Evolutionary conservation across 805 yeast species (phyloP).

Genomic region (Candida vartiovaarae): DNA sequence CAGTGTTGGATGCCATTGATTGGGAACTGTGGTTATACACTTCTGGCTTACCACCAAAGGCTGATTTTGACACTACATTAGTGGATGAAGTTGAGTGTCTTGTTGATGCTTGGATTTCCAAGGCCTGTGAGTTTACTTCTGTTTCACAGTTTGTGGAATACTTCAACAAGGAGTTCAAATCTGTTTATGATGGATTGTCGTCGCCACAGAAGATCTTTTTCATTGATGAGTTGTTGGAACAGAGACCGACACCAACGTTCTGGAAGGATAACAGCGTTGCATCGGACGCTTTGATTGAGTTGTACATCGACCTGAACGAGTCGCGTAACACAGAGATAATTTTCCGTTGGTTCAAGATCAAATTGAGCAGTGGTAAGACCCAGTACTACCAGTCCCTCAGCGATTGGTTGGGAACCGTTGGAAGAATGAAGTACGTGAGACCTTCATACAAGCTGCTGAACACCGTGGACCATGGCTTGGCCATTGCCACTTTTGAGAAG

Average conservation of each 20-base stretch:
- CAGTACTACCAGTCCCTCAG: slow-evolving; percentile 50
- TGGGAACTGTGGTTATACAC: slow-evolving; percentile 80
- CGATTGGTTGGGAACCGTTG: slow-evolving; percentile 84
- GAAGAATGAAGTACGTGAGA: slow-evolving; percentile 91
- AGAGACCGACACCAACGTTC: slow-evolving; percentile 34
- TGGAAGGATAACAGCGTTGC: slow-evolving; percentile 29
- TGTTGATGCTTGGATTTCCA: slow-evolving; percentile 54
- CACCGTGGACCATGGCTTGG: slow-evolving; percentile 57
- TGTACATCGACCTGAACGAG: slow-evolving; percentile 33
- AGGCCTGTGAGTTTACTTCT: slow-evolving; percentile 9
- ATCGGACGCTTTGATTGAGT: slow-evolving; percentile 27
- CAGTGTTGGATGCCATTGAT: slow-evolving; percentile 59
- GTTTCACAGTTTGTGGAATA: slow-evolving; percentile 10
- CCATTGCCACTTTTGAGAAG: slow-evolving; percentile 55
- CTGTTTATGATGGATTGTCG: slow-evolving; percentile 41
- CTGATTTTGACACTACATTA: slow-evolving; percentile 68
- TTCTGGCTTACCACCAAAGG: slow-evolving; percentile 88
- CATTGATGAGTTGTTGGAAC: slow-evolving; percentile 56
- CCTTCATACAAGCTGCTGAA: slow-evolving; percentile 71
- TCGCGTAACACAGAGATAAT: slow-evolving; percentile 76
- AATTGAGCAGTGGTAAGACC: slow-evolving; percentile 45
- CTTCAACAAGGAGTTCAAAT: slow-evolving; percentile 17
- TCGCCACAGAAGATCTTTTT: slow-evolving; percentile 78
- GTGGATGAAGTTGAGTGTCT: slow-evolving; percentile 66
- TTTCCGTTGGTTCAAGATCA: slow-evolving; percentile 68